Evolutionary conservation across 805 yeast species (phyloP), one percentile per base, ranked within the genome.

Genomic region (Cyberlindnera xylosilytica): DNA sequence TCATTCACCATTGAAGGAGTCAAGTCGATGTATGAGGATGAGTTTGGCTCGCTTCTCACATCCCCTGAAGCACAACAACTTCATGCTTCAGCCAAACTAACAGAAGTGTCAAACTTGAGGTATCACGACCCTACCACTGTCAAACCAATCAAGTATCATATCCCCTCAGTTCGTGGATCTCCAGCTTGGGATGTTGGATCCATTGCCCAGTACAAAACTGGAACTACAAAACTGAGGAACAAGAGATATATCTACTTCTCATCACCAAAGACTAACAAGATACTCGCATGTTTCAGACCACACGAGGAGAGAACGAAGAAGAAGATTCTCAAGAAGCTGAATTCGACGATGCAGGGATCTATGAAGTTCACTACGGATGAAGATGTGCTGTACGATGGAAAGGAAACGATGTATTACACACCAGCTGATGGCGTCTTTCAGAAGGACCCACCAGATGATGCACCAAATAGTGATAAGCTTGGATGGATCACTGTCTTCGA

Each of bases 401-500:
- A 38, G 10, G 42, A 34, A n/a, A 46, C 38, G 7, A 44, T 44
- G 6, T 57, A 45, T 29, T 56, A 50, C 44, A 34, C 47, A 6
- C 70, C 79, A 1, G 77, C 78, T n/a, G 86, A 80, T 59, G 86
- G 86, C 2, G 62, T 79, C 5, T 60, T 65, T 26, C 65, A 61
- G 38, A 44, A 41, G 46, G 67, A 68, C 40, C 80, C 84, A 0
- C 64, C 64, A 12, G 87, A 81, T 57, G 87, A 81, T 57, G 65
- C 74, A 4, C 85, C 86, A 0, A 77, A 74, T 55, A 78, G 75
- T 36, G 70, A 65, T 42, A 81, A 79, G 52, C 49, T 79, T 26
- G 87, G 87, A 0, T 81, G 87, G 87, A 58, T 81, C 3, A 79
- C 86, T 0, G 63, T 81, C 2, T 79, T 73, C 50, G 83, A 80